Percentiles rank a stretch among this genome's conserved stretches.
Conservation (phyloP, 805 yeast genomes). For the Ogataea paraovalis region DNA sequence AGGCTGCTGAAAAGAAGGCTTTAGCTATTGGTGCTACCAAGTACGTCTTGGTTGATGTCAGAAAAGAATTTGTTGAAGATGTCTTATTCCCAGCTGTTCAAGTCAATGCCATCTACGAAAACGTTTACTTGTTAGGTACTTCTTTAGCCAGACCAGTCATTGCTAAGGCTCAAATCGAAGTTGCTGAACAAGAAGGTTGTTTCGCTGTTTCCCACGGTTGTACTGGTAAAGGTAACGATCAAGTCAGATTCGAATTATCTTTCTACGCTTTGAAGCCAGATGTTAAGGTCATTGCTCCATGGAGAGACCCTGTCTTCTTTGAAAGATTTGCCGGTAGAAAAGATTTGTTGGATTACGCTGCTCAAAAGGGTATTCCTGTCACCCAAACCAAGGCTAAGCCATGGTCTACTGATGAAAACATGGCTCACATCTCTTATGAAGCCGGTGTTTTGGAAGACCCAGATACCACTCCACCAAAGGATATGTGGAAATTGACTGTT, state of each 20-base stretch:
- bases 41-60: conserved; percentile 89
- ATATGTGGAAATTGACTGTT: conserved; percentile 98
- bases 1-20: conserved; percentile 94
- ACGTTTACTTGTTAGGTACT: conserved; percentile 94
- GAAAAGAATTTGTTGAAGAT: conserved; percentile 90
- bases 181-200: conserved; percentile 96
- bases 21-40: conserved; percentile 95
- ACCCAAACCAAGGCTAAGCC: conserved; percentile 98
- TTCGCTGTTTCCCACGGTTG: conserved; percentile 99
- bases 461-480: conserved; percentile 97
- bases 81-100: conserved; percentile 96
- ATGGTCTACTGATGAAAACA: conserved; percentile 99
- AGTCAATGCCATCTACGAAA: conserved; percentile 96
- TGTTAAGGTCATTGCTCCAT: conserved; percentile 94
- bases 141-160: conserved; percentile 98
- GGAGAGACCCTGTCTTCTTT: conserved; percentile 97
- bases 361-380: conserved; percentile 86
- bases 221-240: conserved; percentile 99
- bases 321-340: conserved; percentile 97
- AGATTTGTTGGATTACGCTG: conserved; percentile 92
- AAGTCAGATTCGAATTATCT: conserved; percentile 94
- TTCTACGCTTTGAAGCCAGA: conserved; percentile 98
- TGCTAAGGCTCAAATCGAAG: conserved; percentile 96
- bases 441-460: conserved; percentile 99
- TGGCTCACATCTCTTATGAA: conserved; percentile 98